Conservation (phyloP, 2,329 filamentous ascomycete genomes). For the Calonectria pseudoturangicola region DNA sequence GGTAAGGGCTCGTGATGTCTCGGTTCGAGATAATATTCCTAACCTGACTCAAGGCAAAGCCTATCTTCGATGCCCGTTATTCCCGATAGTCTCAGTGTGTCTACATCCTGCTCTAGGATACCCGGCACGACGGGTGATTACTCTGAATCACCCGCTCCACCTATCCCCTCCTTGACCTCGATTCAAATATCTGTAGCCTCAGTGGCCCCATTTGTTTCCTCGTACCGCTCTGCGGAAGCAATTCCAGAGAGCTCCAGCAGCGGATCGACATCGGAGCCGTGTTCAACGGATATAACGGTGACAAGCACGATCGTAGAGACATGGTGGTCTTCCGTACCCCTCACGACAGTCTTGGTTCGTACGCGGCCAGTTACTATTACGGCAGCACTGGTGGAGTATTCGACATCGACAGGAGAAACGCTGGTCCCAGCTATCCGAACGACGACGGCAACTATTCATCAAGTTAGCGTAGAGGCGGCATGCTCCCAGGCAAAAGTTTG, state of each 20-base stretch:
- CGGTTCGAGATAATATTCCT: not conserved
- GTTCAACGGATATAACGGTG: conserved; percentile 52
- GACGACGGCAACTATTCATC: conserved; percentile 48
- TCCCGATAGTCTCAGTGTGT: conserved; percentile 34
- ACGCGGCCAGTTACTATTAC: conserved; percentile 49
- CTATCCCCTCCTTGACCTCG: conserved; percentile 20
- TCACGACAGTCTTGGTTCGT: conserved; percentile 45
- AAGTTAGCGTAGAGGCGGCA: conserved; percentile 44
- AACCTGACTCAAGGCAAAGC: conserved; percentile 35
- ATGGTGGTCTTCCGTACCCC: conserved; percentile 47
- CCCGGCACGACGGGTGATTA: conserved; percentile 36
- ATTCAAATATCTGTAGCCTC: conserved; percentile 36
- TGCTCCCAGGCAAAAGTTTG: conserved; percentile 46
- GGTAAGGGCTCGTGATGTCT: conserved; percentile 40
- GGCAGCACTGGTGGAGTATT: conserved; percentile 53
- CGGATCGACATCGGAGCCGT: conserved; percentile 41
- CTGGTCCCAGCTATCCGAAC: conserved; percentile 46
- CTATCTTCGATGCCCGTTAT: conserved; percentile 37
- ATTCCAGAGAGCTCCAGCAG: not conserved
- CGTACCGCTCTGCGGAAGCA: conserved; percentile 32
- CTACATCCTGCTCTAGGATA: conserved; percentile 49
- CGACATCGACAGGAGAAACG: conserved; percentile 51
- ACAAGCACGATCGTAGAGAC: conserved; percentile 53
- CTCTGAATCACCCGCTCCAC: conserved; percentile 11
- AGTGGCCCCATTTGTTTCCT: conserved; percentile 29